Conservation (phyloP, 1,284 basidiomycete species). For the Ganoderma lingzhi region DNA sequence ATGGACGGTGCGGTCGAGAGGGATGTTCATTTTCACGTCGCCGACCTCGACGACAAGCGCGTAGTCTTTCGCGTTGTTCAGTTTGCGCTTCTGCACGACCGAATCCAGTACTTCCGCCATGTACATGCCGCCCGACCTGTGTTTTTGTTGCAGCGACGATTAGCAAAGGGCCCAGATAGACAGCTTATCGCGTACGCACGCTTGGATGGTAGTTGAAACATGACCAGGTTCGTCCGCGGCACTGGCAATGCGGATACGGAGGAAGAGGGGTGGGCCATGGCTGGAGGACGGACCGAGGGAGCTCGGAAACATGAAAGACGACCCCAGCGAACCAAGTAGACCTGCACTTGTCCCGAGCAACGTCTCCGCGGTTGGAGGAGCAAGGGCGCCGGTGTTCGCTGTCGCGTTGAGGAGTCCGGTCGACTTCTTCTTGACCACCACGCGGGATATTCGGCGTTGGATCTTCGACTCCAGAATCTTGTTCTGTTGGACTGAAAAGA, state of each 20-base stretch:
- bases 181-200: slow-evolving; percentile 59
- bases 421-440: slow-evolving; percentile 67
- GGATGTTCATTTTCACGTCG: slow-evolving; percentile 85
- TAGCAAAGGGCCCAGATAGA: background rate
- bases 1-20: slow-evolving; percentile 95
- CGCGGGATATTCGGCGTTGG: slow-evolving; percentile 76
- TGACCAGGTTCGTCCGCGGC: slow-evolving; percentile 78
- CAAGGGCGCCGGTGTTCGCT: slow-evolving; percentile 36
- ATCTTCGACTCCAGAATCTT: slow-evolving; percentile 79
- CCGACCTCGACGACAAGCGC: slow-evolving; percentile 74
- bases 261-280: slow-evolving; percentile 81
- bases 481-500: slow-evolving; percentile 80
- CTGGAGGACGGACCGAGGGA: slow-evolving; percentile 72
- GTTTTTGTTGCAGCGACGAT: slow-evolving; percentile 40
- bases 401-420: slow-evolving; percentile 38
- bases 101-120: slow-evolving; percentile 94
- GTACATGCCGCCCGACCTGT: slow-evolving; percentile 93
- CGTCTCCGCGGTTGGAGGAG: slow-evolving; percentile 38
- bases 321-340: slow-evolving; percentile 45
- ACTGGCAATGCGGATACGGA: slow-evolving; percentile 82
- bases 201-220: slow-evolving; percentile 87
- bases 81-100: slow-evolving; percentile 79
- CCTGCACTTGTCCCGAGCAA: slow-evolving; percentile 43
- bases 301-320: slow-evolving; percentile 60
- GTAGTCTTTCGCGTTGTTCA: slow-evolving; percentile 82